Evolutionary conservation across 768 basidiomycete genomes (phyloP).

Genomic region (Psilocybe subaeruginosa): DNA sequence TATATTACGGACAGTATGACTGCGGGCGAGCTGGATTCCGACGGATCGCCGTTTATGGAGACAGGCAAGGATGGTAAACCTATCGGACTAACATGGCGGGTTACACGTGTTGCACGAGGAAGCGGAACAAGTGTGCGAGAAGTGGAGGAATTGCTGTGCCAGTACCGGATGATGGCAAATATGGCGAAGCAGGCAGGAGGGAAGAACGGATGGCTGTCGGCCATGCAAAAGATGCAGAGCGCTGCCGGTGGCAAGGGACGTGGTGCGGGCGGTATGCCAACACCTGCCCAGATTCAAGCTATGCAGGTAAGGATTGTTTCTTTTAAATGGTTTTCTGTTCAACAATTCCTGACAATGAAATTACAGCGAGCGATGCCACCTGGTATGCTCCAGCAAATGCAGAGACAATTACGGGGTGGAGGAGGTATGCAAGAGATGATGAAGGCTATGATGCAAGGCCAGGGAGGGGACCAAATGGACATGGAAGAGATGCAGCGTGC

Average conservation of each 20-base stretch:
- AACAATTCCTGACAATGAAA: neutral
- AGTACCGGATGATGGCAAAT: conserved; percentile 98
- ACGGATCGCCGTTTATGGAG: conserved; percentile 91
- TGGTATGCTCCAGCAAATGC: conserved; percentile 94
- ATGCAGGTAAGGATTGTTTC: conserved; percentile 69
- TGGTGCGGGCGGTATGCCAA: conserved; percentile 87
- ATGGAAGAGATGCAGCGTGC: conserved; percentile 95
- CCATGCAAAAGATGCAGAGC: conserved; percentile 92
- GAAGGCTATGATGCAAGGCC: conserved; percentile 97
- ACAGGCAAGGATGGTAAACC: conserved; percentile 83
- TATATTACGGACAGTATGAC: conserved; percentile 99
- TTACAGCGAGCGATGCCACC: conserved; percentile 88
- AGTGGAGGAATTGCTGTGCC: conserved; percentile 96
- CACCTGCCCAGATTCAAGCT: conserved; percentile 90
- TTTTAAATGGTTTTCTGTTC: neutral
- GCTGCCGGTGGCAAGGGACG: conserved; percentile 86
- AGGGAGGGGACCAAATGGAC: conserved; percentile 86
- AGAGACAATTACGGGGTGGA: conserved; percentile 74
- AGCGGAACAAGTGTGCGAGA: conserved; percentile 95
- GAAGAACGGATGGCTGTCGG: conserved; percentile 92
- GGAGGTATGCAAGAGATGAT: conserved; percentile 98
- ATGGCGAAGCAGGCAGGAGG: conserved; percentile 99
- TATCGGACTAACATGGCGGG: conserved; percentile 85
- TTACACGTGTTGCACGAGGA: conserved; percentile 87
- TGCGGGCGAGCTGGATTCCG: conserved; percentile 89